Conservation (phyloP, 306 rosid species). For the Amphicarpaea edgeworthii region DNA sequence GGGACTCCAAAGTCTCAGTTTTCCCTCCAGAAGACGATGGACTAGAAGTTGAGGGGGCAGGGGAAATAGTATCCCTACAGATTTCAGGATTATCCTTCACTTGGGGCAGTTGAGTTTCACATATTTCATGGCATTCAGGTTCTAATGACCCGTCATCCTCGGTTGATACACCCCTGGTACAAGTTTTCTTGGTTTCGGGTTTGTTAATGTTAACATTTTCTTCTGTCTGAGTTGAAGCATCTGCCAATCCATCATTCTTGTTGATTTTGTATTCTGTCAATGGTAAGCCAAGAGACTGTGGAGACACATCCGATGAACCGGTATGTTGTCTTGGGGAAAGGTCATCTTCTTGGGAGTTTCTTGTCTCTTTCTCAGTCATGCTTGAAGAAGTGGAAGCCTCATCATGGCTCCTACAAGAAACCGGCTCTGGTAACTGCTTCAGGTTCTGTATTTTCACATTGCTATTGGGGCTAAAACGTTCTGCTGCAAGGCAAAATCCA, state of each 20-base stretch:
- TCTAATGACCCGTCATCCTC: slow-evolving; percentile 68
- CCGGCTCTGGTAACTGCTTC: slow-evolving; percentile 78
- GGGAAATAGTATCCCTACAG: slow-evolving; percentile 59
- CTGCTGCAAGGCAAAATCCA: slow-evolving; percentile 62
- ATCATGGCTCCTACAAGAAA: slow-evolving; percentile 71
- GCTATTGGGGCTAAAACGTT: slow-evolving; percentile 60
- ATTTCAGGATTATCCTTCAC: slow-evolving; percentile 63
- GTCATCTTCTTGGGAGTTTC: slow-evolving; percentile 76
- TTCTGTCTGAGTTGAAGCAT: slow-evolving; percentile 96
- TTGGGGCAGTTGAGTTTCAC: slow-evolving; percentile 45
- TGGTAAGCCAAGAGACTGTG: slow-evolving; percentile 69
- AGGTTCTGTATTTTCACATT: slow-evolving; percentile 65
- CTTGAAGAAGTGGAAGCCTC: slow-evolving; percentile 89
- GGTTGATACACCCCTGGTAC: slow-evolving; percentile 90
- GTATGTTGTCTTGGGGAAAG: slow-evolving; percentile 58
- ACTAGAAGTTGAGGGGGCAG: slow-evolving; percentile 66
- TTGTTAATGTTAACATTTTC: slow-evolving; percentile 55
- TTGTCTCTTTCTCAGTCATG: slow-evolving; percentile 75
- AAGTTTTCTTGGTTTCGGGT: slow-evolving; percentile 62
- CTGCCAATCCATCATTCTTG: slow-evolving; percentile 76
- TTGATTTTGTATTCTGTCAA: slow-evolving; percentile 76
- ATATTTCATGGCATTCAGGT: slow-evolving; percentile 57
- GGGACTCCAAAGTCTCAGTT: slow-evolving; percentile 87
- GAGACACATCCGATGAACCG: slow-evolving; percentile 71
- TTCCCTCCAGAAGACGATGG: slow-evolving; percentile 79